These are phyloP conservation scores for Bruguiera gymnorhiza DNA, from an alignment of 345 rosid species.

Conservation along the genomic window DNA sequence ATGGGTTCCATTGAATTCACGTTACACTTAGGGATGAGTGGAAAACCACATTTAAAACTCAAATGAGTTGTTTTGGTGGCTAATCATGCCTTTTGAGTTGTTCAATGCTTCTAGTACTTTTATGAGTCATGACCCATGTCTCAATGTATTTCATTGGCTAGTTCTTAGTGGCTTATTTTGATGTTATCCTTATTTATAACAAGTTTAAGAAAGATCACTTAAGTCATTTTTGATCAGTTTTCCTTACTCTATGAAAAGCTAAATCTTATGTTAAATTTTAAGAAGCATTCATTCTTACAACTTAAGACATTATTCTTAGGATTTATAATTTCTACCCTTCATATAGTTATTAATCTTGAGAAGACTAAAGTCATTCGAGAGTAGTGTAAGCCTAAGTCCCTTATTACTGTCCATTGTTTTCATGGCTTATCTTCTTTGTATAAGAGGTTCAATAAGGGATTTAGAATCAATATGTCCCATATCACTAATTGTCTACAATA, in stretches of 20 bases:
- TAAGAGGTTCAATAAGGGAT: not conserved
- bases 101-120: not conserved
- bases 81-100: not conserved
- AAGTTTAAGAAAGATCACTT: too few species aligned
- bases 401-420: not conserved
- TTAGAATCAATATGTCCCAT: too few species aligned
- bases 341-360: too few species aligned
- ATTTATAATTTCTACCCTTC: not conserved
- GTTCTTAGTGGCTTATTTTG: not conserved
- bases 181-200: too few species aligned
- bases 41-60: not conserved
- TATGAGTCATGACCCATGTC: not conserved
- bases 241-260: not conserved
- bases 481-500: too few species aligned
- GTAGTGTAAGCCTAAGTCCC: not conserved
- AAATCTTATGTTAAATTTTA: not conserved
- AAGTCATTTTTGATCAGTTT: too few species aligned
- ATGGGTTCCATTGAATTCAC: not conserved
- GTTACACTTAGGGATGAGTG: not conserved
- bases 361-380: not conserved
- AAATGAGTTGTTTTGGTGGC: not conserved
- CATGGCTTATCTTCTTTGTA: not conserved
- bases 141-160: not conserved
- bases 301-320: not conserved
- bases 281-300: not conserved